Evolutionary conservation across 192 early-diverging fungal species (phyloP).

Genomic region (Neocallimastix lanati): DNA sequence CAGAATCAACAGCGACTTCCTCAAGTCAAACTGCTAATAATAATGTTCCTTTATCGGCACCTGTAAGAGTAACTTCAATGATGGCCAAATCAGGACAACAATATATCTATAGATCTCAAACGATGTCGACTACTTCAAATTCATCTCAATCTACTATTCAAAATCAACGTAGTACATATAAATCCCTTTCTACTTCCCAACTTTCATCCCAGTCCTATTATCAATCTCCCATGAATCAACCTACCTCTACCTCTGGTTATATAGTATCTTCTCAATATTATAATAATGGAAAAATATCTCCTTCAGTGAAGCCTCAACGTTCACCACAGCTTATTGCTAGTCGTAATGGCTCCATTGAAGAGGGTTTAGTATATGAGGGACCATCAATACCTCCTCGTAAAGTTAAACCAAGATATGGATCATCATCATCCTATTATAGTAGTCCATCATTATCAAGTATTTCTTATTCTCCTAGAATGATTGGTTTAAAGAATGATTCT

Average conservation of each 20-base stretch:
- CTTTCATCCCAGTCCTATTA: neutral
- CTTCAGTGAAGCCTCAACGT: neutral
- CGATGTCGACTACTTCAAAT: neutral
- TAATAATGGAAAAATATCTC: neutral
- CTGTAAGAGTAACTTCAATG: neutral
- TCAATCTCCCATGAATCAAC: neutral
- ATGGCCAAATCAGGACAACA: neutral
- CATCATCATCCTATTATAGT: neutral
- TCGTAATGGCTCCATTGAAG: neutral
- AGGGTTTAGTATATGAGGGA: neutral
- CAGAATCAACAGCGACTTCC: neutral
- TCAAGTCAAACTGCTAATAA: too few relatives aligned
- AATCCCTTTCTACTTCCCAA: neutral
- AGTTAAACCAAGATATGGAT: neutral
- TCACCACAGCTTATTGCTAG: neutral
- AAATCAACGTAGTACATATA: neutral
- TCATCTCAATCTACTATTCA: neutral
- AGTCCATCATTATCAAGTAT: neutral
- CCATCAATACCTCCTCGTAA: neutral
- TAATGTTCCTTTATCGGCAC: neutral
- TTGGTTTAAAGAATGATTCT: neutral
- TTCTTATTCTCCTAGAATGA: neutral
- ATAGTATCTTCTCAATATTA: neutral
- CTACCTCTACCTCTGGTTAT: neutral
- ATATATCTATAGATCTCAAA: neutral